Conservation (phyloP, 2,329 filamentous ascomycete species). For the Aspergillus aculeatus region DNA sequence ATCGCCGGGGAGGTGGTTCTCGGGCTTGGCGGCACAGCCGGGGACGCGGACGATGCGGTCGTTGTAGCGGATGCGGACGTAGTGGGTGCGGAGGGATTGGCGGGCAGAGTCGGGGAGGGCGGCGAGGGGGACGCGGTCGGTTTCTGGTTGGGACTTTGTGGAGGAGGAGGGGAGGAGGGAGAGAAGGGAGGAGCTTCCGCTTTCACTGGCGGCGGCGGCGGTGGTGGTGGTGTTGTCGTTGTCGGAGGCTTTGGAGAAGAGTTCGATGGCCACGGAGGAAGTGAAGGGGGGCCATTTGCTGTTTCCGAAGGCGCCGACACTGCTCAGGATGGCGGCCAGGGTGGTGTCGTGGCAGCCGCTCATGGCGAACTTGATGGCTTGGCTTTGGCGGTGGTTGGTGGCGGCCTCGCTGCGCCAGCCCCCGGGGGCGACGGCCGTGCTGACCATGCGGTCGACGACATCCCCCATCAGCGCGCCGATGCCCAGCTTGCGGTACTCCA, state of each 20-base stretch:
- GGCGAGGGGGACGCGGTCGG: slow-evolving; percentile 35
- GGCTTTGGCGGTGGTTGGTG: slow-evolving; percentile 29
- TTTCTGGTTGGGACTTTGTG: slow-evolving; percentile 20
- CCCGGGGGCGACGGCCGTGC: slow-evolving; percentile 59
- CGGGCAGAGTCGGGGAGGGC: slow-evolving; percentile 30
- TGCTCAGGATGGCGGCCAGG: slow-evolving; percentile 72
- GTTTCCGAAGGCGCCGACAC: slow-evolving; percentile 71
- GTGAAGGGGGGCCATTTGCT: slow-evolving; percentile 88
- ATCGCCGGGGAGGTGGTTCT: slow-evolving; percentile 83
- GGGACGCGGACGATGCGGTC: slow-evolving; percentile 78
- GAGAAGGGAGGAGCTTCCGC: slow-evolving; percentile 33
- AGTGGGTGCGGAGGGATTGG: slow-evolving; percentile 60
- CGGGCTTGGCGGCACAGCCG: slow-evolving; percentile 66
- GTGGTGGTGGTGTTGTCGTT: slow-evolving; percentile 18
- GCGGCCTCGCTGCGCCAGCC: slow-evolving; percentile 53
- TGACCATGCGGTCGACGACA: slow-evolving; percentile 70
- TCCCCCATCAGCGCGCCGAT: slow-evolving; percentile 85
- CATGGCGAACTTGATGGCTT: slow-evolving; percentile 68
- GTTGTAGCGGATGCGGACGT: slow-evolving; percentile 88
- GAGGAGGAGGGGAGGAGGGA: slow-evolving; percentile 17
- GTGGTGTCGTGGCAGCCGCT: slow-evolving; percentile 94
- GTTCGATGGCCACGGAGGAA: slow-evolving; percentile 84
- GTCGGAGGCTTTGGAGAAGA: slow-evolving; percentile 59
- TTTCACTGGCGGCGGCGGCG: slow-evolving; percentile 23
- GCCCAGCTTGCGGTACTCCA: slow-evolving; percentile 84